Evolutionary conservation across 169 alveolate genomes (phyloP), one percentile per base, ranked within the genome.

Genomic region (Cryptosporidium xiaoi): DNA sequence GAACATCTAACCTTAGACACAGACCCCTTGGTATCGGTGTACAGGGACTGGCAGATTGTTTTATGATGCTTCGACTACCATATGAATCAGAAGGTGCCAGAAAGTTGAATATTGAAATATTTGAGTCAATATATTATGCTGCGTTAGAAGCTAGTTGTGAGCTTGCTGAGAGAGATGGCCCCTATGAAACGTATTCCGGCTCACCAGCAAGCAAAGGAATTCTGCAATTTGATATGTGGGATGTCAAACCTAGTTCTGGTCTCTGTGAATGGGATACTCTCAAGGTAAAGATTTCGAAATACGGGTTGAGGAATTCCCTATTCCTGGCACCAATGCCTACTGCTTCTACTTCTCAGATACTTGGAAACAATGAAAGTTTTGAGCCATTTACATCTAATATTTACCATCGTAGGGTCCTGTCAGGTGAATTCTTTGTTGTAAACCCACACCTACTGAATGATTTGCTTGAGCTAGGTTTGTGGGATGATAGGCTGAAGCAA

Each of bases 301-400:
- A 94, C 91, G 99, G 99, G 16, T 91, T 98, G 71, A 93, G 99
- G 50, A 98, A 98, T 92, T 97, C 99, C 10, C 94, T 98, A 12
- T 90, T 98, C 50, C 87, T 97, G 44, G 99, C 99, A 6, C 99
- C 99, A 33, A 98, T 98, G 99, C 99, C 99, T 0, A 98, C 99
- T 12, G 99, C 99, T 0, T 92, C 98, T 65, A 98, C 99, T 16
- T 96, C 99, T 2, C 98, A 97, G 93, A 97, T 97, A 53, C 92
- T 98, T 40, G 98, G 95, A 64, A 98, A 98, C 94, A 97, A 96
- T 90, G 99, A 98, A 91, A 95, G 98, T n/a, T 97, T 97, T 89
- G 99, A 97, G 91, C 99, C 99, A 2, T 98, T 95, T 93, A 98
- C 99, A 33, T 94, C 98, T 64, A 98, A 98, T 91, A 95, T 98